These are phyloP conservation scores for Backusella morwellensis DNA, from an alignment of 192 early-diverging fungal genomes.

Conservation along the genomic window DNA sequence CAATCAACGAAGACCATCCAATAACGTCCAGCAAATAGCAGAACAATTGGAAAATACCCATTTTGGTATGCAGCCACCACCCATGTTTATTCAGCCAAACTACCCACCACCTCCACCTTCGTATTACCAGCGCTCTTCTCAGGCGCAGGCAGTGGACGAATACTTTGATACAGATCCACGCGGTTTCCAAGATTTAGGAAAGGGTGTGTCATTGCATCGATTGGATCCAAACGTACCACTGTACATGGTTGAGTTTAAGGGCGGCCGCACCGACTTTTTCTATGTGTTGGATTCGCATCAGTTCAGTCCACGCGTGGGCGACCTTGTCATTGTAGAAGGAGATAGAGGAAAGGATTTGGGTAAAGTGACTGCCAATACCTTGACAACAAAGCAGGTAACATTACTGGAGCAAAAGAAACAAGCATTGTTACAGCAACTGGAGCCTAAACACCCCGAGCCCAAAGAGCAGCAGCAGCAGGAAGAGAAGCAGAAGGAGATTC, in stretches of 20 bases:
- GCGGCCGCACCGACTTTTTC: constrained; percentile 82
- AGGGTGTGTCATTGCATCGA: constrained; percentile 45
- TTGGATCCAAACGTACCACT: constrained; percentile 55
- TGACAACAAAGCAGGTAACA: constrained; percentile 53
- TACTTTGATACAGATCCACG: constrained; percentile 38
- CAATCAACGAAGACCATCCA: constrained; percentile 9
- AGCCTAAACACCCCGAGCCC: constrained; percentile 34
- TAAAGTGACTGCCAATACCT: constrained; percentile 77
- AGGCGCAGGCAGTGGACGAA: constrained; percentile 20
- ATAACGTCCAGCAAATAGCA: constrained; percentile 59
- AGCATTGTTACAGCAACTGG: constrained; percentile 45
- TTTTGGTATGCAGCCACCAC: constrained; percentile 11
- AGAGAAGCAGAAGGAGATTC: constrained; percentile 69
- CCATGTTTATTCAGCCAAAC: constrained; percentile 7
- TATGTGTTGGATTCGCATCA: constrained; percentile 57
- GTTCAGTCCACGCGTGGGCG: constrained; percentile 56
- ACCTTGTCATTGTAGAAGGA: constrained; percentile 85
- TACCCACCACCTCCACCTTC: constrained; percentile 1
- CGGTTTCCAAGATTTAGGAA: constrained; percentile 35
- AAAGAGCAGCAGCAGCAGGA: constrained; percentile 46
- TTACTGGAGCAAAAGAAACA: constrained; percentile 32
- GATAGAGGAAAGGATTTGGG: constrained; percentile 90
- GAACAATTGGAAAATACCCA: constrained; percentile 34
- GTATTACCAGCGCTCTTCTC: neutral
- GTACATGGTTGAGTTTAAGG: constrained; percentile 87